Evolutionary conservation across 2,329 filamentous ascomycete species (phyloP).

Genomic region (Dothiorella sarmentorum): DNA sequence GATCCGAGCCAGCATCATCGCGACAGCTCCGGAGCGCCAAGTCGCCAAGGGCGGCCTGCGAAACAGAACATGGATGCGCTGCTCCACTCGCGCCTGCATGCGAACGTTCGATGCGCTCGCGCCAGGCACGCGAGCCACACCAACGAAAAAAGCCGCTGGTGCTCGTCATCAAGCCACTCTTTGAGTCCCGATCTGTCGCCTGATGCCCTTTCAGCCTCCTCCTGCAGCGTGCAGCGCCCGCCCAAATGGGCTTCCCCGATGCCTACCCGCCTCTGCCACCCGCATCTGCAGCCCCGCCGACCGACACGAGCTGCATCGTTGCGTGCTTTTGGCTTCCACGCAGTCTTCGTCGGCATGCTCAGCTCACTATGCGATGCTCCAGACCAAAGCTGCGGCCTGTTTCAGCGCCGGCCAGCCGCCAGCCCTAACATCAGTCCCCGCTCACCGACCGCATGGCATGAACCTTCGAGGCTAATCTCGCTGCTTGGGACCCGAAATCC

Average conservation of each 20-base stretch:
- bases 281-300: background rate
- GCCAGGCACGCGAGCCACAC: slow-evolving; percentile 3
- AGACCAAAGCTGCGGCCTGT: background rate
- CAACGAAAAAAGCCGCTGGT: background rate
- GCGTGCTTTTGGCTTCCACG: no score
- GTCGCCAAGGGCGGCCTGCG: slow-evolving; percentile 13
- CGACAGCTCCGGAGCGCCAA: slow-evolving; percentile 14
- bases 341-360: background rate
- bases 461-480: background rate
- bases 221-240: slow-evolving; percentile 11
- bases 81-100: slow-evolving; percentile 12
- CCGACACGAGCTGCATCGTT: background rate
- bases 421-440: slow-evolving; percentile 3
- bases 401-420: slow-evolving; percentile 3
- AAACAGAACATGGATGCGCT: slow-evolving; percentile 16
- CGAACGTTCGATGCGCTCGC: background rate
- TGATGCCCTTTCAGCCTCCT: background rate
- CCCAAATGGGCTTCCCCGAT: no score
- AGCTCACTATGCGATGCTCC: background rate
- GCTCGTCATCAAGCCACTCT: background rate
- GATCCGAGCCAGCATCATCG: slow-evolving; percentile 19
- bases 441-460: slow-evolving; percentile 11
- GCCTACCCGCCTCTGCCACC: no score
- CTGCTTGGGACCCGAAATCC: background rate
- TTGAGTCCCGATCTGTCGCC: background rate